These are phyloP conservation scores for Metschnikowia lunata DNA, from an alignment of 805 yeast genomes.

Conservation along the genomic window DNA sequence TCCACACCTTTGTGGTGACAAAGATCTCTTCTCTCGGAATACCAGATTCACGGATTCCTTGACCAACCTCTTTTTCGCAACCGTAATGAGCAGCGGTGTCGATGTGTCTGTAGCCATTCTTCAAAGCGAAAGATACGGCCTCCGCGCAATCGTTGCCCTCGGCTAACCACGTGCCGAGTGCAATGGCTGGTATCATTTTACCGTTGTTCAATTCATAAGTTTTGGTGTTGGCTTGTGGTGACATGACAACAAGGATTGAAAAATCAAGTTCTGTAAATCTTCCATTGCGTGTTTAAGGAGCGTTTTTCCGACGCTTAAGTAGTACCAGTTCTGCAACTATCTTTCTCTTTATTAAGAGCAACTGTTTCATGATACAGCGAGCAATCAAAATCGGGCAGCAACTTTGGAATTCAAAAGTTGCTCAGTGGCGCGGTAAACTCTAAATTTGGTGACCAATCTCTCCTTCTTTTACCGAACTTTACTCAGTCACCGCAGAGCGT, in stretches of 20 bases:
- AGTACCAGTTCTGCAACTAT: too few relatives aligned
- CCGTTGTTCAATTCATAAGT: slow-evolving; percentile 56
- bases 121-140: slow-evolving; percentile 57
- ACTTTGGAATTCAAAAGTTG: too few relatives aligned
- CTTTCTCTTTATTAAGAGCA: too few relatives aligned
- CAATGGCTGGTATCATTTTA: slow-evolving; percentile 57
- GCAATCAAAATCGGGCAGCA: too few relatives aligned
- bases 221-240: slow-evolving; percentile 13
- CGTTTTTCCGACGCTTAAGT: too few relatives aligned
- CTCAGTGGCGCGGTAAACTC: too few relatives aligned
- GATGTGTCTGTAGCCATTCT: slow-evolving; percentile 70
- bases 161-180: slow-evolving; percentile 73
- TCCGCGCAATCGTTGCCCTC: slow-evolving; percentile 49
- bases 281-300: too few relatives aligned
- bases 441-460: too few relatives aligned
- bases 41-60: slow-evolving; percentile 41
- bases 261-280: too few relatives aligned
- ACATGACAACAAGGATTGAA: slow-evolving; percentile 2
- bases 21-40: slow-evolving; percentile 16
- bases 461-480: too few relatives aligned
- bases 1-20: slow-evolving; percentile 18
- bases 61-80: slow-evolving; percentile 66
- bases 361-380: too few relatives aligned
- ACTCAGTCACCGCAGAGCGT: too few relatives aligned
- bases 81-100: slow-evolving; percentile 72